A percentile compares a stretch with the other conserved stretches of the same genome.
These are phyloP conservation scores for Phlegmacium glaucopus DNA, from an alignment of 768 basidiomycete genomes.

Conservation along the genomic window DNA sequence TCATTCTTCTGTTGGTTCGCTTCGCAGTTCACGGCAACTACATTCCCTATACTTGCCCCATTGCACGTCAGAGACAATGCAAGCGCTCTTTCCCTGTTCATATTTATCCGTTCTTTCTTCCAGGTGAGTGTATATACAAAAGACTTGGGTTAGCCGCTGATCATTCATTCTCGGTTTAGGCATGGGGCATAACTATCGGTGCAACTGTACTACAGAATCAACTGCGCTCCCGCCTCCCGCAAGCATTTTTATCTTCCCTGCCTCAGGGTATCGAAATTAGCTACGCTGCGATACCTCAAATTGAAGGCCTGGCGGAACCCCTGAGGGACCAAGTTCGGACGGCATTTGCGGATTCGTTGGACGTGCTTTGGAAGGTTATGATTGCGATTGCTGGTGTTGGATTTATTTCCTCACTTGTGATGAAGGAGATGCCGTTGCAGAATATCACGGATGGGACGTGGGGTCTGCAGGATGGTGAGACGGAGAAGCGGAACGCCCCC, in stretches of 20 bases:
- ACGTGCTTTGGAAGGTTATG: slow-evolving; percentile 40
- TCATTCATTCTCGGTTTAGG: too few species aligned
- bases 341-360: slow-evolving; percentile 39
- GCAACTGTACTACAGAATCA: slow-evolving; percentile 50
- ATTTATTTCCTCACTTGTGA: slow-evolving; percentile 27
- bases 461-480: slow-evolving; percentile 25
- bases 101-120: slow-evolving; percentile 34
- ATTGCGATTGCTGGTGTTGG: slow-evolving; percentile 36
- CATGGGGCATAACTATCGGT: slow-evolving; percentile 51
- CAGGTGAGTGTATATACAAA: too few species aligned
- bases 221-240: slow-evolving; percentile 39
- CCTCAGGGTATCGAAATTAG: slow-evolving; percentile 36
- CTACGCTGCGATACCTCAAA: slow-evolving; percentile 41
- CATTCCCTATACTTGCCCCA: slow-evolving; percentile 48
- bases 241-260: slow-evolving; percentile 29
- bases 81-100: slow-evolving; percentile 40
- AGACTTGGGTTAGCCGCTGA: too few species aligned
- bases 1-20: too few species aligned
- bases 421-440: slow-evolving; percentile 31
- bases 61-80: slow-evolving; percentile 36
- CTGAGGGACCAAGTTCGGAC: slow-evolving; percentile 30
- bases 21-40: slow-evolving; percentile 1
- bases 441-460: slow-evolving; percentile 27
- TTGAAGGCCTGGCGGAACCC: slow-evolving; percentile 31
- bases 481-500: too few species aligned